Evolutionary conservation across 2,329 filamentous ascomycete species (phyloP), one percentile per base, ranked within the genome.

Genomic region (Xylaria sp.): DNA sequence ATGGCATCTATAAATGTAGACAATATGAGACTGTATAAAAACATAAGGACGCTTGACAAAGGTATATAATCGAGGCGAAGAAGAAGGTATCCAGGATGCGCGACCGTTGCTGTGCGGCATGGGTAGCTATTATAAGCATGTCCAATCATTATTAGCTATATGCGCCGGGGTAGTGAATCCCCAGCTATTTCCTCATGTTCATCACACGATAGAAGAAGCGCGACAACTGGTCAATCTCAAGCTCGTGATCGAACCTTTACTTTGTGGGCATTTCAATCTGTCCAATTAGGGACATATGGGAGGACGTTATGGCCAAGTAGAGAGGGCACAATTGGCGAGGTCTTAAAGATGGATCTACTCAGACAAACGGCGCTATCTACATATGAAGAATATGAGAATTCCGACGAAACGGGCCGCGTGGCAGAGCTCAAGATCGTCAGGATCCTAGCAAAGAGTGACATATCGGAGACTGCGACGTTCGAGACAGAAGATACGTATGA

Each of bases 341-440:
- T 1, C 28, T 6, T 10, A 13, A 41, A 41, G 28, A 61, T 61
- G 58, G 58, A 61, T 28, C 32, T 61, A 2, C 44, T 61, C 18
- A 50, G 58, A 12, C 44, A 51, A 51, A 39, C 44, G 2, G 58
- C 58, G 18, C 44, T 61, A 2, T 61, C 44, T 39, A 7, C 23
- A 8, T 50, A 51, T 13, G 15, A 59, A 28, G 34, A 23, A 41
- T 56, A 56, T 25, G 25, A 56, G 1, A 63, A 56, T 12, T 63
- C 56, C 28, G 61, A 63, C 25, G 18, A 37, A 37, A 37, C 51
- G 6, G 32, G 61, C 12, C n/a, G 61, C 39, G 18, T 3, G 20
- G 39, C n/a, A 6, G 39, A 63, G 39, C 61, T 63, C 25, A 48
- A 46, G 25, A 46, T 63, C 12, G 39, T 46, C 23, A 63, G n/a